phyloP scores from a whole-genome alignment of 495 filamentous ascomycete species.

The Daldinia caldariorum region DNA sequence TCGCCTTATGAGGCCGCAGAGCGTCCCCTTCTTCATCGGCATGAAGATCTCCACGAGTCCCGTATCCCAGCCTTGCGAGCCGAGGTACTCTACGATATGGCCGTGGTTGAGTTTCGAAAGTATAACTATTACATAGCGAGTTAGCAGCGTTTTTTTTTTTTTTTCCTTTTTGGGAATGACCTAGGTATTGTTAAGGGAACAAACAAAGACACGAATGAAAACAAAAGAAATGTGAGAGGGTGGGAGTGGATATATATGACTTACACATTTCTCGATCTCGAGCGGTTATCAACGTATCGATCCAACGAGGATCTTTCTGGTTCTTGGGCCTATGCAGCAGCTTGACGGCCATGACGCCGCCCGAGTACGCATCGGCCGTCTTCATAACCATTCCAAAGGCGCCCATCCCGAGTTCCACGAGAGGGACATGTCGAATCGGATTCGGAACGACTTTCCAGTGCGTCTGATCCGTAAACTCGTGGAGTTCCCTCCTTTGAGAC shows the following conservation, averaged over 20 bases:
- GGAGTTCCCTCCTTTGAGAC: neutral
- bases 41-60: conserved; percentile 51
- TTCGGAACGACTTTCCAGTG: neutral
- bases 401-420: conserved; percentile 11
- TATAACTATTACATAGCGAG: neutral
- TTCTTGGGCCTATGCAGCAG: neutral
- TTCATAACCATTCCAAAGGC: conserved; percentile 18
- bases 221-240: neutral
- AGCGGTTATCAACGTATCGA: neutral
- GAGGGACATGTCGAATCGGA: neutral
- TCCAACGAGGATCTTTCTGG: neutral
- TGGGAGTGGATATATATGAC: neutral
- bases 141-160: neutral
- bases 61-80: conserved; percentile 20
- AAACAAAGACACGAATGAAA: neutral
- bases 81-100: conserved; percentile 11
- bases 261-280: conserved; percentile 11
- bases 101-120: neutral
- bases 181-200: neutral
- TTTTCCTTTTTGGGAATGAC: too few species aligned
- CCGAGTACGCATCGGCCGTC: conserved; percentile 18
- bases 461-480: neutral
- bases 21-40: conserved; percentile 45
- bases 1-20: conserved; percentile 33
- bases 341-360: conserved; percentile 29